Base-by-base conservation (phyloP, 106 monocot genomes). In the Dioscorea dumetorum region DNA sequence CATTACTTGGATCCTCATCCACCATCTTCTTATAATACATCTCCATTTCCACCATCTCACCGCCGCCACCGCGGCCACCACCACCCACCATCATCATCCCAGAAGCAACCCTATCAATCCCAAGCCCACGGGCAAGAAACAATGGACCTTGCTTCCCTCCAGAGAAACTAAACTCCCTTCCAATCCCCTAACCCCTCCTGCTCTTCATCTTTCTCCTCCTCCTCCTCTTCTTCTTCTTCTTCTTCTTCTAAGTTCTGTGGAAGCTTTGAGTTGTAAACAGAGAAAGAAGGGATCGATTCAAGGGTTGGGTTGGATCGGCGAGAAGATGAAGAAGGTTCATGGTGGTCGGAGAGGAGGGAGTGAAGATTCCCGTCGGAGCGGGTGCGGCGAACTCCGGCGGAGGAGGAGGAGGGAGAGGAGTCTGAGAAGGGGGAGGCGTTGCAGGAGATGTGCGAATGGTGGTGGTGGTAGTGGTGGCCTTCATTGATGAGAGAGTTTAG, bases 51-150 rank as follows among this genome's bases (percentile, higher is more conserved):
- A 72, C 74, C 15, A 22, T 53, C 52, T 71, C 82, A 48, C 79
- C 91, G 49, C 71, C 75, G 48, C 48, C 77, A 9, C 71, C 68
- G 21, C n/a, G n/a, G n/a, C 53, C 50, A 13, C 66, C 69, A 6
- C 62, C 56, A 12, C 68, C 74, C 31, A 66, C 62, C 54, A 33
- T 64, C 12, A 81, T 24, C 19, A 79, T 56, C 4, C 78, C 84
- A 0, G 88, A 81, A 8, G 70, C 84, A 12, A 84, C 12, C 24
- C 73, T 33, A 53, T 88, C 88, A 50, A 88, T 88, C 28, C 88
- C 88, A 20, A 88, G 81, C 22, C 88, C 88, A 22, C 88, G 76
- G 7, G 88, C 88, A 0, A 84, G 73, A 68, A 82, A 88, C 61
- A 88, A 65, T 22, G 88, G 88, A 6, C 76, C 56, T 17, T 41